A percentile compares a stretch with the other conserved stretches of the same genome.
Conservation (phyloP, 2,329 filamentous ascomycete genomes). For the Xylaria sp. region DNA sequence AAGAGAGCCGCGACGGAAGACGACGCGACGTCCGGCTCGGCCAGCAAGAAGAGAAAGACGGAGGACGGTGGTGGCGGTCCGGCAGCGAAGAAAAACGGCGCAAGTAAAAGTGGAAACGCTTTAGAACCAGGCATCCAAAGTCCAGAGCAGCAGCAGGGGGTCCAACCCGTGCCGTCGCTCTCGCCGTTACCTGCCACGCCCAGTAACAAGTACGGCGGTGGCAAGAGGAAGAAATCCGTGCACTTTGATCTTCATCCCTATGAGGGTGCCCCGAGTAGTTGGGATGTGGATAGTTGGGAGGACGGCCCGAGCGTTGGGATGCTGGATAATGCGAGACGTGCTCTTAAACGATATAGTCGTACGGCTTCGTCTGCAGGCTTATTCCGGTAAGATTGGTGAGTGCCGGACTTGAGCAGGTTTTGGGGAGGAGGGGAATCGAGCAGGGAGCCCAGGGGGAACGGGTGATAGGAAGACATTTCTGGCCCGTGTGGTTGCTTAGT, state of each 20-base stretch:
- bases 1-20: background rate
- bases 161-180: background rate
- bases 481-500: background rate
- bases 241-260: conserved; percentile 19
- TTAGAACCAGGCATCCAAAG: background rate
- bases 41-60: background rate
- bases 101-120: background rate
- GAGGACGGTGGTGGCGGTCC: background rate
- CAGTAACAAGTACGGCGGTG: background rate
- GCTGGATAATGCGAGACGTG: conserved; percentile 31
- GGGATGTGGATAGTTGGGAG: conserved; percentile 23
- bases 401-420: background rate
- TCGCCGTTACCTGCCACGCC: background rate
- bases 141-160: too few species aligned
- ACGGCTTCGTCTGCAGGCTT: conserved; percentile 20
- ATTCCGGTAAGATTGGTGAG: conserved; percentile 10
- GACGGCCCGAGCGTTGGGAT: conserved; percentile 30
- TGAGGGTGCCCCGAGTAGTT: conserved; percentile 13
- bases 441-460: background rate
- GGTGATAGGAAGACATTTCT: background rate
- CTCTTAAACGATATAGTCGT: conserved; percentile 20
- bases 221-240: conserved; percentile 32
- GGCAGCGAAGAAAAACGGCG: background rate
- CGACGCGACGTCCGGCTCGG: too few species aligned
- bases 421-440: background rate